phyloP scores from a whole-genome alignment of 352 stramenopile species.

The Pythium brachiatum region DNA sequence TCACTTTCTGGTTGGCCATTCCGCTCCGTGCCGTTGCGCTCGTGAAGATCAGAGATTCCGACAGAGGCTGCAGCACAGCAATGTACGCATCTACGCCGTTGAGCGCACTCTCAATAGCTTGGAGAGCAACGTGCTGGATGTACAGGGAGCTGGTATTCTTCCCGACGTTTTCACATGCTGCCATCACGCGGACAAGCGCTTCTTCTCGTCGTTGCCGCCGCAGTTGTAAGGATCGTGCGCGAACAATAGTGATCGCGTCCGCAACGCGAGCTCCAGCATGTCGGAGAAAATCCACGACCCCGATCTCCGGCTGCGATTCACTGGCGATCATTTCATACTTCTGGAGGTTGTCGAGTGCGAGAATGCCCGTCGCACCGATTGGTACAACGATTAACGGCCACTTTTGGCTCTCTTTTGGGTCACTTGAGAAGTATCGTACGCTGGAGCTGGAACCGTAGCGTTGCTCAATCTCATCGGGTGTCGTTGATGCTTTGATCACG shows the following conservation, averaged over 20 bases:
- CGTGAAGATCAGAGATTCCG: slow-evolving; percentile 47
- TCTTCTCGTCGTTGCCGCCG: slow-evolving; percentile 28
- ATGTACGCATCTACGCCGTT: slow-evolving; percentile 69
- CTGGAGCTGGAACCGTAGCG: slow-evolving; percentile 4
- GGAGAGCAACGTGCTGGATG: slow-evolving; percentile 45
- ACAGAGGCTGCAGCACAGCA: slow-evolving; percentile 52
- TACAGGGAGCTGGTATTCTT: slow-evolving; percentile 24
- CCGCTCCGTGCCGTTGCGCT: slow-evolving; percentile 40
- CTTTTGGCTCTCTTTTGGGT: slow-evolving; percentile 15
- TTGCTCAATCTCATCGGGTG: slow-evolving; percentile 1
- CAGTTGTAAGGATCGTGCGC: slow-evolving; percentile 1
- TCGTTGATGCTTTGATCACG: slow-evolving; percentile 27
- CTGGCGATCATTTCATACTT: slow-evolving; percentile 38
- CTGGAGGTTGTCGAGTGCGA: slow-evolving; percentile 66
- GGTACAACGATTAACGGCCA: slow-evolving; percentile 74
- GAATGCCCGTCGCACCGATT: slow-evolving; percentile 39
- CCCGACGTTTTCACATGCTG: slow-evolving; percentile 42
- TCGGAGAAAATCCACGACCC: slow-evolving; percentile 71
- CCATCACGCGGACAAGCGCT: slow-evolving; percentile 51
- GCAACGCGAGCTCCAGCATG: slow-evolving; percentile 31
- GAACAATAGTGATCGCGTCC: slow-evolving; percentile 16
- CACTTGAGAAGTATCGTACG: slow-evolving; percentile 40
- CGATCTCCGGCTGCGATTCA: slow-evolving; percentile 60
- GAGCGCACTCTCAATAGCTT: slow-evolving; percentile 52
- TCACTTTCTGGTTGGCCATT: slow-evolving; percentile 47